A percentile compares a stretch with the other conserved stretches of the same genome.
Conservation (phyloP, 495 filamentous ascomycete genomes). For the Daldinia caldariorum region DNA sequence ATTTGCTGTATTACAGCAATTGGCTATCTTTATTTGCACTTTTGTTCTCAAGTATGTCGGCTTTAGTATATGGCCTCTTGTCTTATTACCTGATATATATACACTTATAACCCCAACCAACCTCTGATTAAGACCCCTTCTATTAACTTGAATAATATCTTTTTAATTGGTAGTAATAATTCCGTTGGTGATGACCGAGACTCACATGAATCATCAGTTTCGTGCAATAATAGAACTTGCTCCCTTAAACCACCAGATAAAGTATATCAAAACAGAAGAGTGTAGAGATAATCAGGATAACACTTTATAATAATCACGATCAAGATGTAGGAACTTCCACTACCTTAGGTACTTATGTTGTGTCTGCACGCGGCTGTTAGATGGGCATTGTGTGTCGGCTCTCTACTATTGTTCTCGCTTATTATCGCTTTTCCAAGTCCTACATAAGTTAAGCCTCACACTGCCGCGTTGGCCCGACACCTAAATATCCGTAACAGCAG, state of each 20-base stretch:
- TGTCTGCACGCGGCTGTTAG: background rate
- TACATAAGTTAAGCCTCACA: background rate
- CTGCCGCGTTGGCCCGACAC: background rate
- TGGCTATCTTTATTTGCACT: no score
- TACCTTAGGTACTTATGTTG: background rate
- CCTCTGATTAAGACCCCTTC: no score
- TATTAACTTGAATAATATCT: no score
- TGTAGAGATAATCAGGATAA: background rate
- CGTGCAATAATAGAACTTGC: background rate
- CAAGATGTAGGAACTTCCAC: background rate
- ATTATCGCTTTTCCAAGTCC: background rate
- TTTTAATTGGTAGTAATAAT: no score
- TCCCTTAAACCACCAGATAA: background rate
- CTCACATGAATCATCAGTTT: background rate
- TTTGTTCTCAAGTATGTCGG: no score
- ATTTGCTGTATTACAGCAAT: background rate
- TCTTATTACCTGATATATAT: no score
- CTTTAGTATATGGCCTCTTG: no score
- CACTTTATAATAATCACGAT: background rate
- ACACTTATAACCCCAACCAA: no score
- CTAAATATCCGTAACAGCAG: background rate
- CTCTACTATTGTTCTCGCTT: background rate
- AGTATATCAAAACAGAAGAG: background rate
- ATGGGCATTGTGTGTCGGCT: background rate
- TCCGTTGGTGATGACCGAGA: no score